These are phyloP conservation scores for Xylaria curta DNA, from an alignment of 495 filamentous ascomycete genomes.

Conservation along the genomic window DNA sequence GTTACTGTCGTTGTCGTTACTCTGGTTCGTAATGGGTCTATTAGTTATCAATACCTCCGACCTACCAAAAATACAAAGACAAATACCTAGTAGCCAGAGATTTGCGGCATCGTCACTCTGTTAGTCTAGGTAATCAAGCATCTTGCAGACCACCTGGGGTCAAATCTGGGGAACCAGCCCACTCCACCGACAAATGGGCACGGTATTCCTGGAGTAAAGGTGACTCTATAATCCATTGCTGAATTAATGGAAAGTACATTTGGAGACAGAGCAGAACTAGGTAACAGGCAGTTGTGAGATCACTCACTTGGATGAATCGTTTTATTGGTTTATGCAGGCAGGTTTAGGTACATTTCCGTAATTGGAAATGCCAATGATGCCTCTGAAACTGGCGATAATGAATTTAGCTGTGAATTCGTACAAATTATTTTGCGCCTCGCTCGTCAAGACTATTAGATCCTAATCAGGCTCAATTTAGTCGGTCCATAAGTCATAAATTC, in stretches of 20 bases:
- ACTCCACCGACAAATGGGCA: background rate
- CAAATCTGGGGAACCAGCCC: background rate
- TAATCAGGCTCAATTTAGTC: background rate
- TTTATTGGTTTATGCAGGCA: background rate
- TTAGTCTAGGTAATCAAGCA: background rate
- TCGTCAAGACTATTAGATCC: background rate
- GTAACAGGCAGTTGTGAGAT: background rate
- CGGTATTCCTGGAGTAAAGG: background rate
- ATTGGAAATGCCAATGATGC: background rate
- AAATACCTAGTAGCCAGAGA: background rate
- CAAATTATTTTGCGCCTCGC: background rate
- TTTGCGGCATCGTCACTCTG: background rate
- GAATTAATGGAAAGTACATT: background rate
- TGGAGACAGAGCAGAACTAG: background rate
- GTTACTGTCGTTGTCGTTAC: background rate
- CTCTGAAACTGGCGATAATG: background rate
- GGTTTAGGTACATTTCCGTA: background rate
- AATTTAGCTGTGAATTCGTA: background rate
- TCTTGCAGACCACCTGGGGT: background rate
- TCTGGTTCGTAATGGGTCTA: background rate
- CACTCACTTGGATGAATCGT: background rate
- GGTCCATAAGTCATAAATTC: background rate
- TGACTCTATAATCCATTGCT: background rate
- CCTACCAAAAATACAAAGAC: background rate
- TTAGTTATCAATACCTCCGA: background rate